Evolutionary conservation across 2,329 filamentous ascomycete genomes (phyloP), one percentile per base, ranked within the genome.

Genomic region (Alternaria angustiovoidea): DNA sequence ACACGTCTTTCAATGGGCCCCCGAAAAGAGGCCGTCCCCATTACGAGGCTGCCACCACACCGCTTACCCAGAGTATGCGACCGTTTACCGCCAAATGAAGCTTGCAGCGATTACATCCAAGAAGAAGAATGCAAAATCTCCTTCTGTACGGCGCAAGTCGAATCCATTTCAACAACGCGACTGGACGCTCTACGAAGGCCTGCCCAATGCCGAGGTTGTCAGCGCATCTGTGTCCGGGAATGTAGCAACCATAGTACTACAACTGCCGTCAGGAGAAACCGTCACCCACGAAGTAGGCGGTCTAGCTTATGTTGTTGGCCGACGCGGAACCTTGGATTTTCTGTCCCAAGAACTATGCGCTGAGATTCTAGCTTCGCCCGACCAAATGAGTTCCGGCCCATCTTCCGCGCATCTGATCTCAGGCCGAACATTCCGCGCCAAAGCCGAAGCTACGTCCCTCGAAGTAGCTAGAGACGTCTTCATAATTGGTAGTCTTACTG

Each of bases 21-120:
- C 86, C 0, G 80, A 86, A 8, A 80, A 78, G 5, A 80, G 81
- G 18, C 85, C 86, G 0, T 88, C 85, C 0, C 87, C 86, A 2
- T 74, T 89, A 12, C 83, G 84, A 20, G 82, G 83, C 38, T 88
- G 87, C 59, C 87, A 89, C 67, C 83, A 86, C 47, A 82, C 85
- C 44, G 86, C 86, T 30, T 89, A 89, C 67, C 86, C 87, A 0
- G 87, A 88, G 62, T 89, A 89, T 68, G 86, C 87, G 1, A 81
- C 83, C 8, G 80, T 89, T 1, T 88, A 89, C 64, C 81, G 85
- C 14, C 78, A 85, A 42, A 88, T 89, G 87, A 88, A 87, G 72
- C 78, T 83, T 8, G 83, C 85, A 12, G 75, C 75, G 1, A 68
- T 76, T 22, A 56, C 65, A 3, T 65, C 69, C 26, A 63, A 73